phyloP scores from a whole-genome alignment of 2,329 filamentous ascomycete genomes.

The Leptodontidium sp. region DNA sequence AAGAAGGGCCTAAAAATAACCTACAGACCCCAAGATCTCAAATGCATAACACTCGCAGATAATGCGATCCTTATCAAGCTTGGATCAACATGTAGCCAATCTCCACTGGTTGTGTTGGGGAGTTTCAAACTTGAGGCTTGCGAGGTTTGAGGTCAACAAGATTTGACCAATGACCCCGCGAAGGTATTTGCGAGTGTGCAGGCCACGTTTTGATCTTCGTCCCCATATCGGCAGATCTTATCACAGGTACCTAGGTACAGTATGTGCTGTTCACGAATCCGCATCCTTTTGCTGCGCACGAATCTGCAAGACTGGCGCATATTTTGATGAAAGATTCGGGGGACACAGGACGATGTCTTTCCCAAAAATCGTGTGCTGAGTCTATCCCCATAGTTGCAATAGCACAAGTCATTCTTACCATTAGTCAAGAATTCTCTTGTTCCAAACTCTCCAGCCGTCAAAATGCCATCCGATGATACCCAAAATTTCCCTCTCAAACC shows the following conservation, averaged over 20 bases:
- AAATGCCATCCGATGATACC: neutral
- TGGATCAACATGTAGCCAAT: neutral
- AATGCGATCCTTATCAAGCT: neutral
- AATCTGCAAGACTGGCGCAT: too few species aligned
- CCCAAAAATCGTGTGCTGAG: too few species aligned
- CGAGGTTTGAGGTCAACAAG: neutral
- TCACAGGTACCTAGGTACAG: neutral
- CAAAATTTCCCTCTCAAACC: slow-evolving; percentile 9
- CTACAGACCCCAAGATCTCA: neutral
- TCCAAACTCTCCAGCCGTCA: neutral
- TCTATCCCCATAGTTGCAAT: neutral
- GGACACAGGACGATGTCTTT: too few species aligned
- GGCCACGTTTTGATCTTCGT: neutral
- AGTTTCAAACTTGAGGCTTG: slow-evolving; percentile 14
- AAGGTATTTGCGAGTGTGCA: neutral
- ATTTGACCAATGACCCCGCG: neutral
- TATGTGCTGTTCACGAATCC: too few species aligned
- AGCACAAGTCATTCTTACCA: neutral
- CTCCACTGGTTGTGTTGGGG: neutral
- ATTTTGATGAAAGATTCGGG: too few species aligned
- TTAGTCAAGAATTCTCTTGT: neutral
- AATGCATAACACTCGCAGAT: neutral
- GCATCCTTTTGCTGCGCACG: too few species aligned
- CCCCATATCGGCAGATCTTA: slow-evolving; percentile 2
- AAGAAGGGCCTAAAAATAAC: neutral